phyloP scores from a whole-genome alignment of 768 basidiomycete species.

The Phanerodontia chrysosporium region DNA sequence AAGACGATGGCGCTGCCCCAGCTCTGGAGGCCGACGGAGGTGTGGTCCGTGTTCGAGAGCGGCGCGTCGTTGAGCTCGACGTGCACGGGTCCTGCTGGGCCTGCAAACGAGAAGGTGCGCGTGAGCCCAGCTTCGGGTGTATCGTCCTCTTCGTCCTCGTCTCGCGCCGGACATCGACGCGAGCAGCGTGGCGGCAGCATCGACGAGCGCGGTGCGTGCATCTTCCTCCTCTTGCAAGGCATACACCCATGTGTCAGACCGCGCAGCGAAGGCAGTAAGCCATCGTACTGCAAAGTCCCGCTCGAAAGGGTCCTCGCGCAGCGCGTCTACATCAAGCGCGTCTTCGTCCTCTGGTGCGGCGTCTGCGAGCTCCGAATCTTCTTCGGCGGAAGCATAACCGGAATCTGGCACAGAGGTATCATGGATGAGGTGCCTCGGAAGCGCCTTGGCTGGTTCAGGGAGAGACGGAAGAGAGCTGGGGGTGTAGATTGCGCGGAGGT shows the following conservation, averaged over 20 bases:
- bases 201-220: constrained; percentile 41
- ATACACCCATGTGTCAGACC: constrained; percentile 50
- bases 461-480: constrained; percentile 29
- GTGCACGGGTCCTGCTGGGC: constrained; percentile 24
- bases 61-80: constrained; percentile 71
- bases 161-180: constrained; percentile 41
- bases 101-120: constrained; percentile 48
- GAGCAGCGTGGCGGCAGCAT: constrained; percentile 57
- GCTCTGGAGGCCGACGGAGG: constrained; percentile 78
- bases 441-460: constrained; percentile 19
- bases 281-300: constrained; percentile 66
- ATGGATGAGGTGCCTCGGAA: constrained; percentile 30
- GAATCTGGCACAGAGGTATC: constrained; percentile 58
- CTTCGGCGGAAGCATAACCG: constrained; percentile 74
- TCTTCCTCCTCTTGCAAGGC: constrained; percentile 34
- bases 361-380: constrained; percentile 40
- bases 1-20: constrained; percentile 80
- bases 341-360: constrained; percentile 18
- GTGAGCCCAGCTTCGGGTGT: constrained; percentile 44
- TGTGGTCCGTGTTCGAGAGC: constrained; percentile 61
- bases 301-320: constrained; percentile 64
- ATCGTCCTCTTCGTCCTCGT: constrained; percentile 15
- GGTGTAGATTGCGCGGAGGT: constrained; percentile 51
- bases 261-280: constrained; percentile 66
- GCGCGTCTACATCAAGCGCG: constrained; percentile 35